phyloP scores from a whole-genome alignment of 768 basidiomycete genomes.

The Mycena rosella region DNA sequence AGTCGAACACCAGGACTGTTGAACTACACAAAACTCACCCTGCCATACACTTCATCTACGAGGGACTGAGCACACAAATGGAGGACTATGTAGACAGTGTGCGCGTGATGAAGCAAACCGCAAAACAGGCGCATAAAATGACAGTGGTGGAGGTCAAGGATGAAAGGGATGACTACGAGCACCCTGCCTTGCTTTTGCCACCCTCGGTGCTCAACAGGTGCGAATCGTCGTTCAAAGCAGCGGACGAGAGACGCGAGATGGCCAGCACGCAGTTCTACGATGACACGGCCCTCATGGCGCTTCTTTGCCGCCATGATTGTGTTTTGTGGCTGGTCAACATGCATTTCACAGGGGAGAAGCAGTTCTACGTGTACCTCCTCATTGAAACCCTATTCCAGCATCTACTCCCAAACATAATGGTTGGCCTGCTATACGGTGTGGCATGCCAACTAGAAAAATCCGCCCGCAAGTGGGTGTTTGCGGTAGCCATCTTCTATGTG shows the following conservation, averaged over 20 bases:
- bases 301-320: slow-evolving; percentile 53
- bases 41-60: slow-evolving; percentile 40
- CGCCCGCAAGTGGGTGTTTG: too few species aligned
- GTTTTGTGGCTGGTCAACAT: slow-evolving; percentile 54
- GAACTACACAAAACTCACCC: slow-evolving; percentile 40
- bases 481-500: too few species aligned
- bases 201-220: slow-evolving; percentile 47
- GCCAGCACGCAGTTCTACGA: slow-evolving; percentile 37
- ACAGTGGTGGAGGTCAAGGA: neutral
- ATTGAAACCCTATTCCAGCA: slow-evolving; percentile 48
- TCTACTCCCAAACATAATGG: slow-evolving; percentile 41
- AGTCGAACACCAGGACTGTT: too few species aligned
- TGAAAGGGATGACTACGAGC: slow-evolving; percentile 36
- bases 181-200: slow-evolving; percentile 41
- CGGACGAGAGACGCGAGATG: too few species aligned
- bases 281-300: slow-evolving; percentile 49
- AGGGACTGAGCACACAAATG: slow-evolving; percentile 36
- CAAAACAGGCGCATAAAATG: too few species aligned
- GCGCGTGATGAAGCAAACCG: slow-evolving; percentile 8
- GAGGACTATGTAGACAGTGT: slow-evolving; percentile 37
- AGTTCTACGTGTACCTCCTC: too few species aligned
- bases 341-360: slow-evolving; percentile 48
- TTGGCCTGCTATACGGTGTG: slow-evolving; percentile 52
- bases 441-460: slow-evolving; percentile 51
- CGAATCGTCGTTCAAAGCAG: too few species aligned